These are phyloP conservation scores for Chlorencoelia australis DNA, from an alignment of 2,329 filamentous ascomycete species.

Conservation along the genomic window DNA sequence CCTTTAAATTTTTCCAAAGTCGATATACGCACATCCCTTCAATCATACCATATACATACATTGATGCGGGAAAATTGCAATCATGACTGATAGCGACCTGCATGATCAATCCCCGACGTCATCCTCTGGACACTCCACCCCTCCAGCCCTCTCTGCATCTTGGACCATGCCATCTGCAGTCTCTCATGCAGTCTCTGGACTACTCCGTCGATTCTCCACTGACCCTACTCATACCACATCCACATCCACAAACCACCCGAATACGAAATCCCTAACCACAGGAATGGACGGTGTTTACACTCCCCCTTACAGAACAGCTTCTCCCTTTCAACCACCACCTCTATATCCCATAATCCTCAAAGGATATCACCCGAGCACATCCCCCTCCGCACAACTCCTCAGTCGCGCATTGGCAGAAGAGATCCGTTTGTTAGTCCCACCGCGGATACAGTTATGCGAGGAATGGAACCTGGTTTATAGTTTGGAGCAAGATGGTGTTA, in stretches of 20 bases:
- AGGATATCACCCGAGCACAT: conserved; percentile 54
- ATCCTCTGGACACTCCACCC: conserved; percentile 17
- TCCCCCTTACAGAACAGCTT: conserved; percentile 44
- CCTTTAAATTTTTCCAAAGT: too few species aligned
- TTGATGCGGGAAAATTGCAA: too few species aligned
- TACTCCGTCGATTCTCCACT: conserved; percentile 57
- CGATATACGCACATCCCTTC: too few species aligned
- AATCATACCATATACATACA: too few species aligned
- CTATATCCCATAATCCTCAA: conserved; percentile 68
- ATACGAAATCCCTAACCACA: conserved; percentile 5
- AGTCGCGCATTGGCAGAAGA: conserved; percentile 74
- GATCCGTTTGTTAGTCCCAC: conserved; percentile 79
- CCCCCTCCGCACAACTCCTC: conserved; percentile 53
- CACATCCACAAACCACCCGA: conserved; percentile 14
- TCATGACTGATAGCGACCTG: too few species aligned
- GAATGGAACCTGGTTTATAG: conserved; percentile 83
- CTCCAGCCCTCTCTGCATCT: conserved; percentile 29
- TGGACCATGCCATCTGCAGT: conserved; percentile 37
- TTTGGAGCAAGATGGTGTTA: conserved; percentile 84
- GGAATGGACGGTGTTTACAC: conserved; percentile 23
- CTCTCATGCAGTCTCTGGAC: conserved; percentile 45
- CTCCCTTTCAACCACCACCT: conserved; percentile 79
- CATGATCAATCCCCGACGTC: conserved; percentile 13
- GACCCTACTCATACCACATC: conserved; percentile 29
- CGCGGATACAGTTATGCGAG: conserved; percentile 77